phyloP scores from a whole-genome alignment of 2,329 filamentous ascomycete species.

The Coleophoma crateriformis region DNA sequence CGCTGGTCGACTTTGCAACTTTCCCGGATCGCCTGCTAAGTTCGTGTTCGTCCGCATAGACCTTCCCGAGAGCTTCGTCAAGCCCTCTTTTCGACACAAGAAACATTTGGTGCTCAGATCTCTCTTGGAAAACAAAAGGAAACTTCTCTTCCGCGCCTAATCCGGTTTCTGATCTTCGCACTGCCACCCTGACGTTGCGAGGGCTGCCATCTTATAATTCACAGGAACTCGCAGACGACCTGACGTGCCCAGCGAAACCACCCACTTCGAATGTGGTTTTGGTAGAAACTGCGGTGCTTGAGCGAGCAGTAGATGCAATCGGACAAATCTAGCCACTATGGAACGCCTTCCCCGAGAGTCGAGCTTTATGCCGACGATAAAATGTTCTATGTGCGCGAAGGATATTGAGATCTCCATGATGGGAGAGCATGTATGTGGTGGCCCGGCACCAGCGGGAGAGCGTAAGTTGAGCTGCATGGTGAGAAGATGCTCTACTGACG shows the following conservation, averaged over 20 bases:
- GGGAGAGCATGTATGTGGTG: constrained; percentile 74
- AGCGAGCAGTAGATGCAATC: too few species aligned
- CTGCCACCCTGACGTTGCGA: too few species aligned
- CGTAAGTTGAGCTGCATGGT: constrained; percentile 23
- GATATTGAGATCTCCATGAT: constrained; percentile 81
- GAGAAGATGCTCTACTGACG: constrained; percentile 5
- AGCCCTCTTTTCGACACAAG: background rate
- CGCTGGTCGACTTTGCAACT: too few species aligned
- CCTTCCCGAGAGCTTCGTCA: background rate
- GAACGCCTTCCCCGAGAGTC: constrained; percentile 39
- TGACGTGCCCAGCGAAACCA: too few species aligned
- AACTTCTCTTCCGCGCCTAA: too few species aligned
- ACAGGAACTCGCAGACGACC: too few species aligned
- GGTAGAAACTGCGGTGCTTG: too few species aligned
- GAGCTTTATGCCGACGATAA: constrained; percentile 74
- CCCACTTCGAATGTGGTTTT: too few species aligned
- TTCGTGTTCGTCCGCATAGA: background rate
- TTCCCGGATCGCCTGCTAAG: too few species aligned
- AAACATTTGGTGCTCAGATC: constrained; percentile 1
- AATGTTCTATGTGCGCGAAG: constrained; percentile 74
- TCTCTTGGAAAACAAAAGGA: background rate
- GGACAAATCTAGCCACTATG: background rate
- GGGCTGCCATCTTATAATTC: too few species aligned
- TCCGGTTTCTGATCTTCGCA: too few species aligned
- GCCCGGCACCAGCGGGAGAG: constrained; percentile 37